A percentile compares a stretch with the other conserved stretches of the same genome.
Evolutionary conservation across 129 eudicot genomes (phyloP).

Genomic region (Helichrysum umbraculigerum): DNA sequence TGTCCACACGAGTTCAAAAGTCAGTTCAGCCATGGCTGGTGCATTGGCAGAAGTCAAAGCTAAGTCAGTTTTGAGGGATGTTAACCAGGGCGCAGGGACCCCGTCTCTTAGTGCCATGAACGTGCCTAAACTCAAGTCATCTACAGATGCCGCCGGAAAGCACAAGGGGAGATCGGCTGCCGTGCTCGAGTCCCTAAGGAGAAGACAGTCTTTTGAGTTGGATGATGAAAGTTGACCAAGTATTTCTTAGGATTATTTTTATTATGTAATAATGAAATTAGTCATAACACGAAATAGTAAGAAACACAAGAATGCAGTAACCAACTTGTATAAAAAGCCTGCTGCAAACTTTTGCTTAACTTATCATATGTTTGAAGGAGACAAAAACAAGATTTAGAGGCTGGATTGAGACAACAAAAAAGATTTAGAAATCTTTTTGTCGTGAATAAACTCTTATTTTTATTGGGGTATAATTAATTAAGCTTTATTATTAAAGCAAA

Average conservation of each 20-base stretch:
- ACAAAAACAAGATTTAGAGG: not conserved
- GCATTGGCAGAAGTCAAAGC: slow-evolving; percentile 67
- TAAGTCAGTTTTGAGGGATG: slow-evolving; percentile 16
- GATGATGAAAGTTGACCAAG: slow-evolving; percentile 59
- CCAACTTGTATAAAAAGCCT: not conserved
- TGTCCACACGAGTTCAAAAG: slow-evolving; percentile 41
- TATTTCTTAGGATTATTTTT: not conserved
- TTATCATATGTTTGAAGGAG: no score
- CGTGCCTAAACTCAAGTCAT: slow-evolving; percentile 67
- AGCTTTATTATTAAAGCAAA: no score
- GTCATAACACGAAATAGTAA: not conserved
- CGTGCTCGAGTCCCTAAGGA: slow-evolving; percentile 78
- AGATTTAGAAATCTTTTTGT: no score
- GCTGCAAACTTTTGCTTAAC: not conserved
- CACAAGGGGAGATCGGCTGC: slow-evolving; percentile 48
- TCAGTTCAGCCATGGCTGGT: slow-evolving; percentile 75
- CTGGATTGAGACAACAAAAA: not conserved
- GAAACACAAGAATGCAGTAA: not conserved
- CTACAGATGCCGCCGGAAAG: slow-evolving; percentile 25
- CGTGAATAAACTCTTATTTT: no score
- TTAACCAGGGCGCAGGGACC: slow-evolving; percentile 37
- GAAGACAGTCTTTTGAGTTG: slow-evolving; percentile 74
- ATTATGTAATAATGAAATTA: not conserved
- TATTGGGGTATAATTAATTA: no score
- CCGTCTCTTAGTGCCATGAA: slow-evolving; percentile 75